Percentiles rank a stretch among this genome's conserved stretches.
phyloP scores from a whole-genome alignment of 352 stramenopile species.

The Peronospora belbahrii region DNA sequence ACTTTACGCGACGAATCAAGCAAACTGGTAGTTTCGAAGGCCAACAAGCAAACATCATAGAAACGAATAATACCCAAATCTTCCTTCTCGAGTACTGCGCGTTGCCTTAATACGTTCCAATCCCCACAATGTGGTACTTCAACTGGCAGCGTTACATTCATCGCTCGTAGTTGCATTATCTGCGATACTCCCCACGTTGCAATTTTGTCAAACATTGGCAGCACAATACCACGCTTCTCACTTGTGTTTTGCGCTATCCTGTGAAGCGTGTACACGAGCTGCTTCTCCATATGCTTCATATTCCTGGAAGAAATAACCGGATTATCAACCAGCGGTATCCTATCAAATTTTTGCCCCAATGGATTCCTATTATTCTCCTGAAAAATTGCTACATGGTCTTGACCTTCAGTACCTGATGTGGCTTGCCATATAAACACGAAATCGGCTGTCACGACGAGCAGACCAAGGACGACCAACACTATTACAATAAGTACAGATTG shows the following conservation, averaged over 20 bases:
- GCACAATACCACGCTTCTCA: constrained; percentile 42
- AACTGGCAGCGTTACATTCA: constrained; percentile 41
- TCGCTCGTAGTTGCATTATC: constrained; percentile 44
- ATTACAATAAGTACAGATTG: no score
- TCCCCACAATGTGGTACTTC: constrained; percentile 62
- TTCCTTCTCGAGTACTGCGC: constrained; percentile 27
- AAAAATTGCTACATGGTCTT: constrained; percentile 13
- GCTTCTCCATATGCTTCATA: constrained; percentile 19
- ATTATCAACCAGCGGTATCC: no score
- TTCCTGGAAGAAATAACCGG: background rate
- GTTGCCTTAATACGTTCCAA: constrained; percentile 25
- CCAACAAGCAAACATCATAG: constrained; percentile 55
- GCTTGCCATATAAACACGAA: constrained; percentile 27
- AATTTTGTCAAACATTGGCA: constrained; percentile 49
- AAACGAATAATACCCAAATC: constrained; percentile 38
- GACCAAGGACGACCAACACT: constrained; percentile 12
- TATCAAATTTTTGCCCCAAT: background rate
- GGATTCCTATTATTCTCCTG: constrained; percentile 1
- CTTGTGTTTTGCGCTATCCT: constrained; percentile 20
- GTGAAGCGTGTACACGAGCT: constrained; percentile 31
- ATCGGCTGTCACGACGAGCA: constrained; percentile 23
- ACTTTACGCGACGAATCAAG: constrained; percentile 26
- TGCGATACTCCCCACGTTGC: constrained; percentile 45
- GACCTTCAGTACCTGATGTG: constrained; percentile 6
- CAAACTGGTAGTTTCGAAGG: constrained; percentile 19